Percentiles rank a stretch among this genome's conserved stretches.
Conservation (phyloP, 345 rosid species). For the Cardamine occulta region DNA sequence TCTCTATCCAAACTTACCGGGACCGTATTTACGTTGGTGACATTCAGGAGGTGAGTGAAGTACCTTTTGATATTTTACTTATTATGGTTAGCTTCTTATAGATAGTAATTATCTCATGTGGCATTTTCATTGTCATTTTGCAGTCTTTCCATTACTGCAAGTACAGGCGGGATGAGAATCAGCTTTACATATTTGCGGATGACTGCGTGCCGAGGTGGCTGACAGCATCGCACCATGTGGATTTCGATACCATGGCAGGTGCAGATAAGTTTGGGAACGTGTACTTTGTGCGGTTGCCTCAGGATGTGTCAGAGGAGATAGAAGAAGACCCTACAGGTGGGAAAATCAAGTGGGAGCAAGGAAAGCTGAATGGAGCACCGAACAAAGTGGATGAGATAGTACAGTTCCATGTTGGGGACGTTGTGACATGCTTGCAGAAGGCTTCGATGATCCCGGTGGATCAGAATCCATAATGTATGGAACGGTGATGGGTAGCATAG, state of each 20-base stretch:
- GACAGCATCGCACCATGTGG: constrained; percentile 83
- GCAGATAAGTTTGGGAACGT: constrained; percentile 95
- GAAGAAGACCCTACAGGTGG: constrained; percentile 99
- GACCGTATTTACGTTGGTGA: constrained; percentile 88
- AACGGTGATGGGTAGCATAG: constrained; percentile 94
- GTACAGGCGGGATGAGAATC: constrained; percentile 97
- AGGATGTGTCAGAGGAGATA: constrained; percentile 95
- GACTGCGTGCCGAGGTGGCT: constrained; percentile 97
- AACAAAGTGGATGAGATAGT: constrained; percentile 95
- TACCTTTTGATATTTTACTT: neutral
- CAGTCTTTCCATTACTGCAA: constrained; percentile 99
- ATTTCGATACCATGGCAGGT: constrained; percentile 96
- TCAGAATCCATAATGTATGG: constrained; percentile 90
- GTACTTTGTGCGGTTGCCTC: constrained; percentile 84
- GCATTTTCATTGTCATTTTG: constrained; percentile 33
- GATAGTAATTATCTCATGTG: neutral
- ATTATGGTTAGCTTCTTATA: neutral
- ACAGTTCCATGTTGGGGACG: constrained; percentile 93
- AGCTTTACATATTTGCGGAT: constrained; percentile 91
- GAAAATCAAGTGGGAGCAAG: constrained; percentile 99
- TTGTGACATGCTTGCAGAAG: constrained; percentile 80
- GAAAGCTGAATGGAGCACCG: constrained; percentile 95
- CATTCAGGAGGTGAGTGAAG: constrained; percentile 83
- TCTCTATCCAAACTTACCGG: constrained; percentile 81
- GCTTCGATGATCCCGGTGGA: constrained; percentile 95